A percentile compares a stretch with the other conserved stretches of the same genome.
phyloP scores from a whole-genome alignment of 2,329 filamentous ascomycete species.

The Aspergillus sp. region DNA sequence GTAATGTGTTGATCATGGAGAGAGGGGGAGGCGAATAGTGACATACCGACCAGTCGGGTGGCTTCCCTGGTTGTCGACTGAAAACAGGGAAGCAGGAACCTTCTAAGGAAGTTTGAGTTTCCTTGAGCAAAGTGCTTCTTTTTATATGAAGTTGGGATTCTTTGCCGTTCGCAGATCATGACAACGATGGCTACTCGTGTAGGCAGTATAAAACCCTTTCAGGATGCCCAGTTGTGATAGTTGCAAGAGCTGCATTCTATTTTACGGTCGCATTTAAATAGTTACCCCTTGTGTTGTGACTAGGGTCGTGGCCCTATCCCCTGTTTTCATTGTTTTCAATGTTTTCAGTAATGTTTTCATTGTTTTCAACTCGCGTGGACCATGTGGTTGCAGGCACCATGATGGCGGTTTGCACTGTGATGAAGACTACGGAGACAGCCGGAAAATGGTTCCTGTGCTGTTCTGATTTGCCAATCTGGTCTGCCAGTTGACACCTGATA shows the following conservation, averaged over 20 bases:
- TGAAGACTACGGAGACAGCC: too few species aligned
- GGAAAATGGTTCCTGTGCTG: too few species aligned
- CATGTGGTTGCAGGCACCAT: not conserved
- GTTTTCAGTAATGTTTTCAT: conserved; percentile 4
- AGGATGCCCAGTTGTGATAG: not conserved
- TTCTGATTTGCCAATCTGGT: too few species aligned
- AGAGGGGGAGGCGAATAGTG: not conserved
- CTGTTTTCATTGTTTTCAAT: conserved; percentile 8
- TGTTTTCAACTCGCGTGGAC: not conserved
- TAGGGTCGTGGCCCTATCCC: conserved; percentile 7
- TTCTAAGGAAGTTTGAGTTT: not conserved
- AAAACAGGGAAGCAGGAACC: not conserved
- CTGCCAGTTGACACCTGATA: too few species aligned
- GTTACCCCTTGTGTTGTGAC: not conserved
- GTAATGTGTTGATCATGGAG: not conserved
- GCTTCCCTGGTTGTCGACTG: not conserved
- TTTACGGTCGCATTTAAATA: not conserved
- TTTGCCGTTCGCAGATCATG: not conserved
- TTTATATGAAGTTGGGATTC: too few species aligned
- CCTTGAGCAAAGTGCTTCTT: not conserved
- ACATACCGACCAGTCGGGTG: conserved; percentile 1
- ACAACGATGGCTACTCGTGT: not conserved
- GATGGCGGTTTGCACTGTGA: too few species aligned
- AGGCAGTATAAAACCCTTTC: not conserved
- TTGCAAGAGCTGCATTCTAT: not conserved